A percentile compares a stretch with the other conserved stretches of the same genome.
Evolutionary conservation across 2,329 filamentous ascomycete species (phyloP).

Genomic region (Teratosphaeria viscida): DNA sequence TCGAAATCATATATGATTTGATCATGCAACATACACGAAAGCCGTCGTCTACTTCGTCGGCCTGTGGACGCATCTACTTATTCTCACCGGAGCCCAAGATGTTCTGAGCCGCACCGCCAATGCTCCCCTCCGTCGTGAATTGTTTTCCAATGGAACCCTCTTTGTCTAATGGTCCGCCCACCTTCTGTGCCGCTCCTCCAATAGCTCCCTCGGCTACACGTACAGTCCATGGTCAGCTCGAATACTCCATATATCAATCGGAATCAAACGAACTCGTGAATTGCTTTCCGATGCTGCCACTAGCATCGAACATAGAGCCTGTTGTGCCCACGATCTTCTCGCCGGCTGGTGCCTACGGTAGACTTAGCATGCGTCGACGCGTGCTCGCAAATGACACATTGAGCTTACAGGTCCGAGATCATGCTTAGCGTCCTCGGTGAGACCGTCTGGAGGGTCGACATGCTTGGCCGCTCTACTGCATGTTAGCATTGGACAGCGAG

Average conservation of each 20-base stretch:
- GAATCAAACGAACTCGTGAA: slow-evolving; percentile 19
- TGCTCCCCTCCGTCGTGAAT: slow-evolving; percentile 27
- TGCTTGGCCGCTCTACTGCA: slow-evolving; percentile 5
- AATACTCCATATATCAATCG: not conserved
- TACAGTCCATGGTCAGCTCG: not conserved
- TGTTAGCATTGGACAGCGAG: not conserved
- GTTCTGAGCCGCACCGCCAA: slow-evolving; percentile 28
- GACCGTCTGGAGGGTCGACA: slow-evolving; percentile 13
- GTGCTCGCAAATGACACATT: not conserved
- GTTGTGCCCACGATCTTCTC: slow-evolving; percentile 17
- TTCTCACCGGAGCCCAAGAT: slow-evolving; percentile 22
- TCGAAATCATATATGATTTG: too few species aligned
- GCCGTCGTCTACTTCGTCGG: not conserved
- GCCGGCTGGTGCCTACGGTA: slow-evolving; percentile 6
- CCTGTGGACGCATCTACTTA: not conserved
- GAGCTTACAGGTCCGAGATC: slow-evolving; percentile 9
- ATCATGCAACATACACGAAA: not conserved
- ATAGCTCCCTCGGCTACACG: slow-evolving; percentile 20
- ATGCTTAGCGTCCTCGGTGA: slow-evolving; percentile 17
- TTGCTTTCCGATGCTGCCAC: slow-evolving; percentile 26
- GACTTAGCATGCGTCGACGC: not conserved
- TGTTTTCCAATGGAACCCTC: slow-evolving; percentile 29
- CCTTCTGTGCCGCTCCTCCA: slow-evolving; percentile 27
- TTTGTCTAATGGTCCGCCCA: slow-evolving; percentile 29
- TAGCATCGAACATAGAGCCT: slow-evolving; percentile 18